These are phyloP conservation scores for Microbotryum saponariae DNA, from an alignment of 1,284 basidiomycete genomes.

Conservation along the genomic window DNA sequence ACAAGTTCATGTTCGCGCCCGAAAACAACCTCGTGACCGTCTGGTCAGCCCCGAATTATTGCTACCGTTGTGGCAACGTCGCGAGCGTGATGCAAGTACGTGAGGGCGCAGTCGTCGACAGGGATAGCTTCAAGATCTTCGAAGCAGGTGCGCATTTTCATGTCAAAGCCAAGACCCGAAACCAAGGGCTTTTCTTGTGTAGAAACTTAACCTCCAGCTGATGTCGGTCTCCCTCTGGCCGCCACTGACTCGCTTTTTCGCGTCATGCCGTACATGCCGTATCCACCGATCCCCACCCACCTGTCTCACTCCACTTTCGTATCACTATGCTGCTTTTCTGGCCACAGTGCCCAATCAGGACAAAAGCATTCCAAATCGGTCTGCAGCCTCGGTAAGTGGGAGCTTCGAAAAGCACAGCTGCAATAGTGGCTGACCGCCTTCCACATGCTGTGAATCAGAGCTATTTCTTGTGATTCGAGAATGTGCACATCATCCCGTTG, in stretches of 20 bases:
- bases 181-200: background rate
- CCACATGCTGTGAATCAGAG: background rate
- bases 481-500: no score
- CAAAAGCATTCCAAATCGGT: constrained; percentile 15
- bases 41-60: constrained; percentile 98
- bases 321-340: no score
- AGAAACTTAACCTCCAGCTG: background rate
- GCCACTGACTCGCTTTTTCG: background rate
- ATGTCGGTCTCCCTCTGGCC: background rate
- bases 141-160: constrained; percentile 36
- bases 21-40: constrained; percentile 91
- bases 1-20: constrained; percentile 78
- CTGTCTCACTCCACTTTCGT: no score
- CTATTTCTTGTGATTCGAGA: background rate
- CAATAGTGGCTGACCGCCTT: background rate
- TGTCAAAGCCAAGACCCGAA: background rate
- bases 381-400: constrained; percentile 21
- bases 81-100: constrained; percentile 40
- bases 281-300: no score
- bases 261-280: no score
- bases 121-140: constrained; percentile 44
- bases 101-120: constrained; percentile 33
- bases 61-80: constrained; percentile 54
- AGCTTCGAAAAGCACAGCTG: background rate
- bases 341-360: constrained; percentile 26